Percentiles rank a stretch among this genome's conserved stretches.
phyloP scores from a whole-genome alignment of 1,139 yeast genomes.

The Arxiozyma slooffiae region DNA sequence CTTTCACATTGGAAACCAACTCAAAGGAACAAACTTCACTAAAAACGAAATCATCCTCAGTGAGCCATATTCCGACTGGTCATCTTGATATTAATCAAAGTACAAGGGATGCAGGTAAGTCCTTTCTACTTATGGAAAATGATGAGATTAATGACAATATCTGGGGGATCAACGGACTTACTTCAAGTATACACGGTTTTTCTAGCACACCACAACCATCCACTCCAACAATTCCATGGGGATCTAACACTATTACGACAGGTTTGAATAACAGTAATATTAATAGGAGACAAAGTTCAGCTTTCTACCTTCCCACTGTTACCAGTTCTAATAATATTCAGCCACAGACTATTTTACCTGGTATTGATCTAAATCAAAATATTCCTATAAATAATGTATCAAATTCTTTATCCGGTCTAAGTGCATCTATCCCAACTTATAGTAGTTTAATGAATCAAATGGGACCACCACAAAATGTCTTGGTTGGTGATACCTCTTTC shows the following conservation, averaged over 20 bases:
- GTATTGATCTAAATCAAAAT: slow-evolving; percentile 1
- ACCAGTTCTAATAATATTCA: neutral
- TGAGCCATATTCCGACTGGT: slow-evolving; percentile 10
- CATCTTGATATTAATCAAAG: slow-evolving; percentile 6
- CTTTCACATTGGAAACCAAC: slow-evolving; percentile 36
- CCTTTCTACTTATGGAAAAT: slow-evolving; percentile 46
- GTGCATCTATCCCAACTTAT: slow-evolving; percentile 8
- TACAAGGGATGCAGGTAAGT: slow-evolving; percentile 40
- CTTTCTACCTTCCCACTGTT: slow-evolving; percentile 12
- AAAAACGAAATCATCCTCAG: slow-evolving; percentile 8
- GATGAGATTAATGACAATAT: slow-evolving; percentile 36
- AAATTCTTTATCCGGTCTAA: slow-evolving; percentile 2
- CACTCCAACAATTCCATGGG: slow-evolving; percentile 29
- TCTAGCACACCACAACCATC: slow-evolving; percentile 27
- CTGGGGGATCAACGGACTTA: slow-evolving; percentile 36
- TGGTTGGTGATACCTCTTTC: slow-evolving; percentile 1
- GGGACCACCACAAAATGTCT: slow-evolving; percentile 10
- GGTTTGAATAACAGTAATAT: neutral
- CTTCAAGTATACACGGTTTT: slow-evolving; percentile 27
- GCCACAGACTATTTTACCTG: neutral
- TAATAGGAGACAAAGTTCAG: slow-evolving; percentile 14
- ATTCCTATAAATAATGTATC: slow-evolving; percentile 4
- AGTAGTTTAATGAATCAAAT: slow-evolving; percentile 9
- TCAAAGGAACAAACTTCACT: slow-evolving; percentile 9
- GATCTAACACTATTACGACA: slow-evolving; percentile 5